Conservation (phyloP, 1,284 basidiomycete species). For the Trametes versicolor region DNA sequence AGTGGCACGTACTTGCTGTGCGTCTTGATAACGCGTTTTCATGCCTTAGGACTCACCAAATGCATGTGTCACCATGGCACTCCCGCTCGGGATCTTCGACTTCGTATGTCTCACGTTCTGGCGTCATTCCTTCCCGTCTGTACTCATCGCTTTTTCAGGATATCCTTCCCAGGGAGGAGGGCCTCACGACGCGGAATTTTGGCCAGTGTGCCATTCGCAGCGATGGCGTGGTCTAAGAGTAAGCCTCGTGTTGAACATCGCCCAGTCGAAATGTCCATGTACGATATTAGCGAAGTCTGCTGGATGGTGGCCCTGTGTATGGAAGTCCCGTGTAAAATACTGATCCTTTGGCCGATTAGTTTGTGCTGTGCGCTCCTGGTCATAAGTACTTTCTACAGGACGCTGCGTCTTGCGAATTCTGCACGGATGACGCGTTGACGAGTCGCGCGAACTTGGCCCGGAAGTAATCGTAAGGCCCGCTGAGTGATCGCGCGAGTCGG, state of each 20-base stretch:
- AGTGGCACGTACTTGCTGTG: background rate
- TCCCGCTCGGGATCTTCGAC: slow-evolving; percentile 80
- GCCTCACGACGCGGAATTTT: slow-evolving; percentile 63
- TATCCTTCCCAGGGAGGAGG: slow-evolving; percentile 70
- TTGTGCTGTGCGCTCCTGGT: too few species aligned
- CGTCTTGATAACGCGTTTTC: background rate
- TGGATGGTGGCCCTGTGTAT: background rate
- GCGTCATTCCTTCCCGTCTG: background rate
- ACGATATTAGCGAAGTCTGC: background rate
- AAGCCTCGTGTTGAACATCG: slow-evolving; percentile 14
- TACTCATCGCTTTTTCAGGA: slow-evolving; percentile 50
- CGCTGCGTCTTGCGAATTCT: too few species aligned
- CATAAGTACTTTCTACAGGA: too few species aligned
- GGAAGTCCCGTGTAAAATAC: background rate
- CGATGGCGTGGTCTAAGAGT: slow-evolving; percentile 60
- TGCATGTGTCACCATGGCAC: slow-evolving; percentile 77
- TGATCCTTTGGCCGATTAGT: too few species aligned
- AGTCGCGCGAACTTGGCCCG: too few species aligned
- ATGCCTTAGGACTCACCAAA: slow-evolving; percentile 72
- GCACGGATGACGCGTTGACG: too few species aligned
- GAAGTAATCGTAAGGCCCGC: too few species aligned
- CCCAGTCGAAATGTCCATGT: background rate
- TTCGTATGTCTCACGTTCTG: slow-evolving; percentile 54
- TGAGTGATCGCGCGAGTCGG: too few species aligned
- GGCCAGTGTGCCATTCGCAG: slow-evolving; percentile 75